Conservation (phyloP, 768 basidiomycete species). For the Leccinum broughii region DNA sequence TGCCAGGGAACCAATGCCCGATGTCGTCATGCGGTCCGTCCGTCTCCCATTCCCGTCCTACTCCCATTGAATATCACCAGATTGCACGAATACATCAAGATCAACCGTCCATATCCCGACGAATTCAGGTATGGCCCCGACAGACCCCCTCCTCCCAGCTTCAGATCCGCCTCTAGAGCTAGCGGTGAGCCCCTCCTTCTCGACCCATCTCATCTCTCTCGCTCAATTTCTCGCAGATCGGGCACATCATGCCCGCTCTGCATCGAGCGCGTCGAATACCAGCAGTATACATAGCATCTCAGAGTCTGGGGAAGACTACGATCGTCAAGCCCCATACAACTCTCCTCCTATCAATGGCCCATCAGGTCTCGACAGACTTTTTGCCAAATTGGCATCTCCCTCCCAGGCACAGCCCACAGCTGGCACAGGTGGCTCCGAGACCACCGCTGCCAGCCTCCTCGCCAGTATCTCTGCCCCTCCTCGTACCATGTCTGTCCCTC, state of each 20-base stretch:
- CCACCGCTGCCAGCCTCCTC: constrained; percentile 45
- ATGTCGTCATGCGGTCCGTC: constrained; percentile 66
- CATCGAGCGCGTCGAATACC: constrained; percentile 35
- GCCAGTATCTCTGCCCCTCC: constrained; percentile 49
- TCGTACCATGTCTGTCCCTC: constrained; percentile 31
- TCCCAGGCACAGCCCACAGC: constrained; percentile 23
- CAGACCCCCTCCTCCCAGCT: constrained; percentile 61
- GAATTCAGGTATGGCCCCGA: constrained; percentile 69
- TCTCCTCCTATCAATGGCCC: constrained; percentile 17
- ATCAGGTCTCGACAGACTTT: constrained; percentile 45
- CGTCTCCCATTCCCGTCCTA: background rate
- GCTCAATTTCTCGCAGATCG: constrained; percentile 24
- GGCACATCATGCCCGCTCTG: constrained; percentile 29
- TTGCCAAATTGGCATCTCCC: constrained; percentile 39
- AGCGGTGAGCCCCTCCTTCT: constrained; percentile 22
- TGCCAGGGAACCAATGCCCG: constrained; percentile 67
- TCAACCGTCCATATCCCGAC: constrained; percentile 69
- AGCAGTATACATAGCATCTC: constrained; percentile 38
- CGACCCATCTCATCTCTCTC: background rate
- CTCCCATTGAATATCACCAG: constrained; percentile 33
- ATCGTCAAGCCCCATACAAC: constrained; percentile 12
- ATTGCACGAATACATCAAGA: constrained; percentile 65
- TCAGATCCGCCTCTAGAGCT: constrained; percentile 33
- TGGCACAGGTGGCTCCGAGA: constrained; percentile 26
- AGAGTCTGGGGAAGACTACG: constrained; percentile 32